Percentiles rank a stretch among this genome's conserved stretches.
These are phyloP conservation scores for Aspergillus sp. DNA, from an alignment of 2,329 filamentous ascomycete species.

Conservation along the genomic window DNA sequence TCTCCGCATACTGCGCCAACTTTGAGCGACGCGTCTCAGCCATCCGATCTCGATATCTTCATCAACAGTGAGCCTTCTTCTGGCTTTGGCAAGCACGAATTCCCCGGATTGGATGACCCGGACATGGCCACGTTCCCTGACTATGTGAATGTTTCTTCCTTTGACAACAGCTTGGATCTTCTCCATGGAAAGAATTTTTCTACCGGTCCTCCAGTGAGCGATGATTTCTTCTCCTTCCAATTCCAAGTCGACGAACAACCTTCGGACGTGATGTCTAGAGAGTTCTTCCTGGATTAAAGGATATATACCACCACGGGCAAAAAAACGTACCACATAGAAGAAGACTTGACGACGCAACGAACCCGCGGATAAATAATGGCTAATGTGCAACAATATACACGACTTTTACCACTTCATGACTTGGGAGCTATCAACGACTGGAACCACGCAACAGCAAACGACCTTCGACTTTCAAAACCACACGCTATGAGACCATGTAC, in stretches of 20 bases:
- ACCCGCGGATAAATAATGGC: constrained; percentile 21
- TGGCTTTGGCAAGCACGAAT: constrained; percentile 35
- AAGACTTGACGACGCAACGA: constrained; percentile 26
- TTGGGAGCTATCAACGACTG: constrained; percentile 26
- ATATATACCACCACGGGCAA: neutral
- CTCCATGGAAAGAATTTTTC: constrained; percentile 39
- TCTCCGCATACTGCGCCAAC: constrained; percentile 44
- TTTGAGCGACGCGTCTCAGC: constrained; percentile 38
- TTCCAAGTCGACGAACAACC: constrained; percentile 42
- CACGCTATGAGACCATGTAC: constrained; percentile 30
- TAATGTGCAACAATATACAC: constrained; percentile 20
- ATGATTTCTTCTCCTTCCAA: constrained; percentile 44
- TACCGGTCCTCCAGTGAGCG: constrained; percentile 29
- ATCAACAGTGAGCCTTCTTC: constrained; percentile 40
- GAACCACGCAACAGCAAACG: constrained; percentile 26
- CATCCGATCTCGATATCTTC: constrained; percentile 47
- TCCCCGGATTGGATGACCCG: constrained; percentile 34
- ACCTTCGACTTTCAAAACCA: constrained; percentile 15
- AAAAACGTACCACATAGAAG: constrained; percentile 11
- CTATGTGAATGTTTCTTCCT: constrained; percentile 37
- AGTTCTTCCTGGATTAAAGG: constrained; percentile 30
- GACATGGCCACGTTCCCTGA: constrained; percentile 41
- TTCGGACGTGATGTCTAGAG: constrained; percentile 29
- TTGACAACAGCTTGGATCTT: constrained; percentile 39
- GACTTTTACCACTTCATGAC: constrained; percentile 23